These are phyloP conservation scores for Trichosporon ovoides DNA, from an alignment of 1,284 basidiomycete genomes.

Conservation along the genomic window DNA sequence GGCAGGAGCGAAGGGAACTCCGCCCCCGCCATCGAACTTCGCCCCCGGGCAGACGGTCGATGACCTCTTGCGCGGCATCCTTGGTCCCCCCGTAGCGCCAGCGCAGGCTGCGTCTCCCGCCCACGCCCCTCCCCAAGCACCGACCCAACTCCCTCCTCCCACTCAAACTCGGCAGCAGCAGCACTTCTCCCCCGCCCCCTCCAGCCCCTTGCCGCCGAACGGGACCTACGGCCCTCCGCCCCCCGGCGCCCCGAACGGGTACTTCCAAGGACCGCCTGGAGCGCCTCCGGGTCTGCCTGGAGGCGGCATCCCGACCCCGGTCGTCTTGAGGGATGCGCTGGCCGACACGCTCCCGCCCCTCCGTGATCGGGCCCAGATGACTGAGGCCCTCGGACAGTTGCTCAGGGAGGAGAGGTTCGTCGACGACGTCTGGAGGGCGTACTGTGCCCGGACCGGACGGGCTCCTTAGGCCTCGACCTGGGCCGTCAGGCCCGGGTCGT, in stretches of 20 bases:
- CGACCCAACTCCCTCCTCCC: neutral
- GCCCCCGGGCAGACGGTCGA: slow-evolving; percentile 41
- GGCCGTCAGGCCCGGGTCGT: too few species aligned
- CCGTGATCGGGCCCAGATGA: neutral
- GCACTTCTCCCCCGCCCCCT: too few species aligned
- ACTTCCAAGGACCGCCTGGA: neutral
- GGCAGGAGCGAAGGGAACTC: slow-evolving; percentile 6
- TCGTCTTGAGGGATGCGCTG: slow-evolving; percentile 6
- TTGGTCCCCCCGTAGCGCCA: slow-evolving; percentile 24
- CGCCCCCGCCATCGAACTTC: too few species aligned
- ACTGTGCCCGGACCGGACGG: slow-evolving; percentile 7
- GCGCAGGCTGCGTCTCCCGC: neutral
- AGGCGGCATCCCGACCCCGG: neutral
- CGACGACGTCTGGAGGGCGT: slow-evolving; percentile 15
- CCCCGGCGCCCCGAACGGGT: neutral
- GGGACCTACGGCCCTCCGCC: neutral
- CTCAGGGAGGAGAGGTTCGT: slow-evolving; percentile 9
- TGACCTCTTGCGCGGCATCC: slow-evolving; percentile 38
- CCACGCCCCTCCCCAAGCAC: neutral
- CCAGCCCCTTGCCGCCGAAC: neutral
- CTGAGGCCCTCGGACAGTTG: neutral
- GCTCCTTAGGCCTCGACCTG: too few species aligned
- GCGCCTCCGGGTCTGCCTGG: too few species aligned
- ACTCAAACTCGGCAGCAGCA: neutral
- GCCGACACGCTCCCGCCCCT: slow-evolving; percentile 6